Percentiles rank a stretch among this genome's conserved stretches.
Evolutionary conservation across 306 rosid species (phyloP).

Genomic region (Rosa lucieae): DNA sequence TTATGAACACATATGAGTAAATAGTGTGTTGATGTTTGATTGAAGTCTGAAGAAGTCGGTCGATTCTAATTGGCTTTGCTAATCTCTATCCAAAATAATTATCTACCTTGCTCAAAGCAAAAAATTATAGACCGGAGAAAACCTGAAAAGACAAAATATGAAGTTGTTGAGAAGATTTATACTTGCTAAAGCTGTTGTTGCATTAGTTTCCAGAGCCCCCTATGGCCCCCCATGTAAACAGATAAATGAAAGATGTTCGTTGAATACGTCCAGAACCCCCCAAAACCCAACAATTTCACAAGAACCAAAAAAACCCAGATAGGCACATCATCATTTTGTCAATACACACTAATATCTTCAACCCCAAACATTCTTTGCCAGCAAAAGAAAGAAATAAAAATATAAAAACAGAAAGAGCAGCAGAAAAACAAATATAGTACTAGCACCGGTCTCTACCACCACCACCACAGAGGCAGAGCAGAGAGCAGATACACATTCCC

Average conservation of each 20-base stretch:
- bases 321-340: conserved; percentile 17
- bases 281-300: conserved; percentile 20
- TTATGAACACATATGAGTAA: neutral
- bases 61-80: neutral
- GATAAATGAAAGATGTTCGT: neutral
- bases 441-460: neutral
- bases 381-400: conserved; percentile 34
- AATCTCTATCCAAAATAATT: neutral
- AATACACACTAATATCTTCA: conserved; percentile 39
- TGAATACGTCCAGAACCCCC: conserved; percentile 23
- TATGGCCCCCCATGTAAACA: neutral
- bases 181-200: conserved; percentile 9
- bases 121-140: neutral
- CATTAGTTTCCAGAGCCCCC: neutral
- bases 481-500: conserved; percentile 37
- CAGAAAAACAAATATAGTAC: conserved; percentile 16
- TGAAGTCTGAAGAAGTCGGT: too few relatives aligned
- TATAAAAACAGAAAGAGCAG: conserved; percentile 3
- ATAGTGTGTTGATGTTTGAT: too few relatives aligned
- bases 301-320: conserved; percentile 20
- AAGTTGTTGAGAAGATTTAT: neutral
- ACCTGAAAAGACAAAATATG: conserved; percentile 3
- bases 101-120: neutral
- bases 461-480: neutral
- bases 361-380: conserved; percentile 65